Percentiles rank a stretch among this genome's conserved stretches.
phyloP scores from a whole-genome alignment of 2,329 filamentous ascomycete genomes.

The Thyridium curvatum region DNA sequence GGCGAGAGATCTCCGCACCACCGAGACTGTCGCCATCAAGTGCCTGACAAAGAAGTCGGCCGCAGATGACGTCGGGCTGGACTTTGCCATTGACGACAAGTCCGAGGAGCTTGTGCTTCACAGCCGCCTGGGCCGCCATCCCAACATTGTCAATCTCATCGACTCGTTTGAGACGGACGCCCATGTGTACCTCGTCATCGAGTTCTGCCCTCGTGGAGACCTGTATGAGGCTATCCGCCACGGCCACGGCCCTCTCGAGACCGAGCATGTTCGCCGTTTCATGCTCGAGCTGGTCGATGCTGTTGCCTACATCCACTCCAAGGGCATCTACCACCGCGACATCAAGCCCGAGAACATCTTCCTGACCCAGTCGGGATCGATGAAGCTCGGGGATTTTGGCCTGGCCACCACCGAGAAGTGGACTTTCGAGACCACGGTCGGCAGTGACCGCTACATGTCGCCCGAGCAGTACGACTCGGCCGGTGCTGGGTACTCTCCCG shows the following conservation, averaged over 20 bases:
- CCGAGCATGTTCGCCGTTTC: conserved; percentile 93
- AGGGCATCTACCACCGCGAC: conserved; percentile 91
- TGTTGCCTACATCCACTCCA: conserved; percentile 83
- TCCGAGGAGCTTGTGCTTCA: conserved; percentile 79
- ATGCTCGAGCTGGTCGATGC: conserved; percentile 92
- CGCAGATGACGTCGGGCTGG: conserved; percentile 50
- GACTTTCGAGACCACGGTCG: conserved; percentile 89
- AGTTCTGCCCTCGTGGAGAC: conserved; percentile 93
- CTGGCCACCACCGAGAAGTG: conserved; percentile 83
- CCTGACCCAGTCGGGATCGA: conserved; percentile 72
- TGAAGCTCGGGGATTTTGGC: conserved; percentile 97
- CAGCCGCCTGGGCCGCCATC: conserved; percentile 68
- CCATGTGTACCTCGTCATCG: conserved; percentile 86
- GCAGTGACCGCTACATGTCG: conserved; percentile 98
- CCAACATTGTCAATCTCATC: conserved; percentile 89
- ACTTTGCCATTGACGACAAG: conserved; percentile 72
- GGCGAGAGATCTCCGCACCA: conserved; percentile 72
- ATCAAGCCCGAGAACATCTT: conserved; percentile 99
- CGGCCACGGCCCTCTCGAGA: conserved; percentile 82
- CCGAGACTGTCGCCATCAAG: conserved; percentile 86
- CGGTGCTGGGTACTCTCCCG: conserved; percentile 82
- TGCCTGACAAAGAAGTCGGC: conserved; percentile 81
- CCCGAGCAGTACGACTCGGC: conserved; percentile 94
- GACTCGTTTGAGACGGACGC: conserved; percentile 87
- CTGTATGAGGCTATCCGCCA: conserved; percentile 94